Percentiles rank a stretch among this genome's conserved stretches.
These are phyloP conservation scores for Pestalotiopsis fici DNA, from an alignment of 2,329 filamentous ascomycete genomes.

Conservation along the genomic window DNA sequence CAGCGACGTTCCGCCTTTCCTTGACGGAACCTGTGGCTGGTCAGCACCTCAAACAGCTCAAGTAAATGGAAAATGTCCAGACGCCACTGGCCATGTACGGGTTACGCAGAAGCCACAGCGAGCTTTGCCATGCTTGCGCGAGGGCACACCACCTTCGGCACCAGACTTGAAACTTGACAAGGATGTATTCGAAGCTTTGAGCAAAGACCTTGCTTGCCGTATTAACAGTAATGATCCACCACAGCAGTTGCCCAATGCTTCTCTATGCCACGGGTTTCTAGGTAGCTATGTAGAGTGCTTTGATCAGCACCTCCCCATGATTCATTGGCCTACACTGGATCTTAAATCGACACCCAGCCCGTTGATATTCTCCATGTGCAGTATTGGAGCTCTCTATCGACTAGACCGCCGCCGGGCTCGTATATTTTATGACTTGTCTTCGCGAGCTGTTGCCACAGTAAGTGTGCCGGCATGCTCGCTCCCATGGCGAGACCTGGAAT, in stretches of 20 bases:
- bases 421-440: background rate
- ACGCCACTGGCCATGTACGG: background rate
- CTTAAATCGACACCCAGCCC: background rate
- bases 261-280: background rate
- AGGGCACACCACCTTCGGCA: background rate
- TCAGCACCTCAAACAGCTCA: background rate
- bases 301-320: background rate
- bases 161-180: background rate
- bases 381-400: background rate
- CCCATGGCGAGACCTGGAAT: background rate
- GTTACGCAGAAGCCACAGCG: background rate
- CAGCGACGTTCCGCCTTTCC: background rate
- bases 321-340: background rate
- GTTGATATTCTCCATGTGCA: background rate
- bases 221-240: background rate
- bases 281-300: background rate
- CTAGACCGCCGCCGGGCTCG: background rate
- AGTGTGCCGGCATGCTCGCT: background rate
- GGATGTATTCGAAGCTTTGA: background rate
- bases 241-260: background rate
- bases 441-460: background rate
- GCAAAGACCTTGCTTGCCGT: background rate
- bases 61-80: background rate
- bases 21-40: background rate
- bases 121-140: background rate